A percentile compares a stretch with the other conserved stretches of the same genome.
These are phyloP conservation scores for Nicotiana paniculata DNA, from an alignment of 257 asterid genomes.

Conservation along the genomic window DNA sequence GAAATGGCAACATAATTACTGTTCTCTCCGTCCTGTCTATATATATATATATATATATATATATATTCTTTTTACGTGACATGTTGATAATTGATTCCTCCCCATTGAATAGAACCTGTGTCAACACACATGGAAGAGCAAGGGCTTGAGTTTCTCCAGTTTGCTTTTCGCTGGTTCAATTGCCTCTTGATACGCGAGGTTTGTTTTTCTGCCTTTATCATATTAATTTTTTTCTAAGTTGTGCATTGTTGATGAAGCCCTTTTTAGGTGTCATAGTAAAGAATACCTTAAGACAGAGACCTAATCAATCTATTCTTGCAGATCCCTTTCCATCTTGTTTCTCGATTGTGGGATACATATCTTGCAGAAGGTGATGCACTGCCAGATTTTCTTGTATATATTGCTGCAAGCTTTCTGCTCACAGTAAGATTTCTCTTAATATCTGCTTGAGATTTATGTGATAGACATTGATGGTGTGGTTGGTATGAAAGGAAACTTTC, in stretches of 20 bases:
- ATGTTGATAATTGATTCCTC: not conserved
- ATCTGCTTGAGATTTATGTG: not conserved
- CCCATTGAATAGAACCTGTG: slow-evolving; percentile 53
- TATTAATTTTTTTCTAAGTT: not conserved
- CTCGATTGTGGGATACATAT: slow-evolving; percentile 96
- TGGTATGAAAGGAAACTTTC: too few species aligned
- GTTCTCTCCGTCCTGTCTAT: not conserved
- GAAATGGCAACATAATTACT: not conserved
- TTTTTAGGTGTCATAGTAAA: not conserved
- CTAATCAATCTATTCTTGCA: slow-evolving; percentile 26
- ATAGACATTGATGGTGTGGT: not conserved
- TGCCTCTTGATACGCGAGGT: slow-evolving; percentile 98
- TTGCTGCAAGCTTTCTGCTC: slow-evolving; percentile 89
- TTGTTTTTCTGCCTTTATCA: slow-evolving; percentile 9
- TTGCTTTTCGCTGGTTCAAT: slow-evolving; percentile 99
- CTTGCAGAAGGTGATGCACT: slow-evolving; percentile 98
- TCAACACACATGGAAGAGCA: slow-evolving; percentile 86
- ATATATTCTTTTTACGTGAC: not conserved
- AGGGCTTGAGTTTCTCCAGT: slow-evolving; percentile 98
- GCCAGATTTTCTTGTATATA: slow-evolving; percentile 88
- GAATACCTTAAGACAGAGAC: not conserved
- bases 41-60: not conserved
- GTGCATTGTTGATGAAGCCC: not conserved
- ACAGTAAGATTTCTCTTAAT: slow-evolving; percentile 40
- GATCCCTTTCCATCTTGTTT: slow-evolving; percentile 86